Evolutionary conservation across 495 filamentous ascomycete genomes (phyloP), one percentile per base, ranked within the genome.

Genomic region (Penicillium goetzii): DNA sequence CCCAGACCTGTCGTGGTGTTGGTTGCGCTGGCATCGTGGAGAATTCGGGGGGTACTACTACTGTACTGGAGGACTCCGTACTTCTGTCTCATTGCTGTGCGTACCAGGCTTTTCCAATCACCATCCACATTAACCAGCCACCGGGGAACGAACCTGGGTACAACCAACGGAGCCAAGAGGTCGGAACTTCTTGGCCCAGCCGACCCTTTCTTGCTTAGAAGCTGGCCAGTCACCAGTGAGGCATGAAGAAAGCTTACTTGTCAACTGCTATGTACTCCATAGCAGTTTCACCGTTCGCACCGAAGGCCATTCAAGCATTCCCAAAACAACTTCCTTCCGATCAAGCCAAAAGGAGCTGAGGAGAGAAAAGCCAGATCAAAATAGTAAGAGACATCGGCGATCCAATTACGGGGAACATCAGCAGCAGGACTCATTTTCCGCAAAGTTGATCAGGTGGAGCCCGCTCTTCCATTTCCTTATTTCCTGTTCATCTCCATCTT

Each of bases 341-440:
- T 2, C 28, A 9, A 34, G 19, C 28, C 4, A 54, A 9, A 54
- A 36, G 32, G 21, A 54, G 17, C 51, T 17, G 32, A 21, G 28
- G 17, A 28, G n/a, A n/a, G n/a, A 34, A 23, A 25, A 54, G 30
- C 25, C 25, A 32, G 14, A 32, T 21, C 30, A 34, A 54, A n/a
- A 4, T 6, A 54, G 32, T 30, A 36, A 11, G 15, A 26, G 30
- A n/a, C 9, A 41, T 52, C 53, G 43, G 60, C 25, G 34, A 52
- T 52, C 43, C 26, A 38, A 62, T 62, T 52, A 62, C 53, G 53
- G 53, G 41, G 53, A 50, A 32, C 17, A 57, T 19, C 11, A 56
- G 12, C 51, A 56, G 9, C 25, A 56, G 50, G 17, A 32, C 34
- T n/a, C 28, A 30, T 49, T 47, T 43, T 19, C 19, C 33, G 23